phyloP scores from a whole-genome alignment of 768 basidiomycete species.

The Naganishia antarctica region DNA sequence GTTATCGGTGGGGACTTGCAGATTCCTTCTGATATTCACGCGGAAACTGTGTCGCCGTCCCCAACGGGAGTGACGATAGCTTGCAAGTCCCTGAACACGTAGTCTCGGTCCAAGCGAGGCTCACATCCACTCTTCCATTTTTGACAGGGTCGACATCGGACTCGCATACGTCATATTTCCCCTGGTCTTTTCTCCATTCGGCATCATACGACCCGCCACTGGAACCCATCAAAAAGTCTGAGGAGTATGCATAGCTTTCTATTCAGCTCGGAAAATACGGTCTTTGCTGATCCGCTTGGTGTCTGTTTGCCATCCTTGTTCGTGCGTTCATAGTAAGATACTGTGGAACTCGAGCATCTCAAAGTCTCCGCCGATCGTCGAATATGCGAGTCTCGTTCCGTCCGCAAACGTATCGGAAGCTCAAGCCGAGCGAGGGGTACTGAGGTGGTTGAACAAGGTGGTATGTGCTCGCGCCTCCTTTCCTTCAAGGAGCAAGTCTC shows the following conservation, averaged over 20 bases:
- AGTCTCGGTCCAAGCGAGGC: background rate
- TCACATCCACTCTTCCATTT: background rate
- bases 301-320: too few species aligned
- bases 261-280: too few species aligned
- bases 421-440: slow-evolving; percentile 58
- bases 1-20: slow-evolving; percentile 42
- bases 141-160: slow-evolving; percentile 58
- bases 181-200: slow-evolving; percentile 74
- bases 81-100: slow-evolving; percentile 56
- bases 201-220: slow-evolving; percentile 75
- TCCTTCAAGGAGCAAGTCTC: background rate
- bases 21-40: slow-evolving; percentile 73
- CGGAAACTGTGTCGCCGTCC: slow-evolving; percentile 58
- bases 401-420: slow-evolving; percentile 19
- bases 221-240: slow-evolving; percentile 34
- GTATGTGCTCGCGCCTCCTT: slow-evolving; percentile 53
- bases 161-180: slow-evolving; percentile 74
- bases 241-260: slow-evolving; percentile 18
- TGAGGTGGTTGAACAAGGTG: slow-evolving; percentile 74
- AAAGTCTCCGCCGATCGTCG: slow-evolving; percentile 66
- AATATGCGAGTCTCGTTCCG: slow-evolving; percentile 65
- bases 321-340: slow-evolving; percentile 62
- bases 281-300: too few species aligned
- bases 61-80: slow-evolving; percentile 65
- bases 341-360: slow-evolving; percentile 77